Evolutionary conservation across 345 rosid genomes (phyloP).

Genomic region (Hibiscus mutabilis): DNA sequence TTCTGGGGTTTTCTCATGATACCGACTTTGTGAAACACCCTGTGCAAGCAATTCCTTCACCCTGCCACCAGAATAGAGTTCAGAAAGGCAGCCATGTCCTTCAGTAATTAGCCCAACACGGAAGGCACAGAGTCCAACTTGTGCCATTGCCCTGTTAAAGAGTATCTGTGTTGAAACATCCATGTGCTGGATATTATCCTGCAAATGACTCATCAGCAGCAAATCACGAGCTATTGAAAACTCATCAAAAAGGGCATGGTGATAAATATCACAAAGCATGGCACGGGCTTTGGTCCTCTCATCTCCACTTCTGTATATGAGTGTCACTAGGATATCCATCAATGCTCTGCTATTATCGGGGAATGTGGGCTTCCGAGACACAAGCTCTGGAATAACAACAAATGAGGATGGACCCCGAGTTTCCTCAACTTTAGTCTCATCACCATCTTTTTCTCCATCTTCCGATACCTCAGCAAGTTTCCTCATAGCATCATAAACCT

Average conservation of each 20-base stretch:
- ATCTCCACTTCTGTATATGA: conserved; percentile 84
- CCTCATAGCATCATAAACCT: conserved; percentile 92
- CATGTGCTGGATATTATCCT: conserved; percentile 80
- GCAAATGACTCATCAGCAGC: conserved; percentile 89
- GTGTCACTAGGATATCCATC: conserved; percentile 84
- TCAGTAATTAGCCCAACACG: conserved; percentile 71
- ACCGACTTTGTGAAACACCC: conserved; percentile 89
- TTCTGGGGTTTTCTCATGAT: conserved; percentile 94
- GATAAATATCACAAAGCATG: conserved; percentile 93
- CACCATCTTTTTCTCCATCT: conserved; percentile 30
- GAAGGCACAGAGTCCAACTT: conserved; percentile 91
- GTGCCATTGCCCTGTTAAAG: conserved; percentile 93
- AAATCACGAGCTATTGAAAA: conserved; percentile 74
- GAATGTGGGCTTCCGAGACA: conserved; percentile 81
- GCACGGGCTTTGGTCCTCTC: conserved; percentile 97
- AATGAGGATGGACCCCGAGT: conserved; percentile 59
- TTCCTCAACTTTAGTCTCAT: conserved; percentile 43
- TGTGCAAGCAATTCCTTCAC: conserved; percentile 96
- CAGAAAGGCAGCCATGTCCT: conserved; percentile 82
- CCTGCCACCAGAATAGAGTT: conserved; percentile 85
- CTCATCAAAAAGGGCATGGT: conserved; percentile 78
- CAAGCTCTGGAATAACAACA: conserved; percentile 68
- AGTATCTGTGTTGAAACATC: conserved; percentile 93
- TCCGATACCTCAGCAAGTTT: conserved; percentile 63
- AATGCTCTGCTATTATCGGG: conserved; percentile 76